Percentiles rank a stretch among this genome's conserved stretches.
phyloP scores from a whole-genome alignment of 129 eudicot genomes.

The Solidago caesia region DNA sequence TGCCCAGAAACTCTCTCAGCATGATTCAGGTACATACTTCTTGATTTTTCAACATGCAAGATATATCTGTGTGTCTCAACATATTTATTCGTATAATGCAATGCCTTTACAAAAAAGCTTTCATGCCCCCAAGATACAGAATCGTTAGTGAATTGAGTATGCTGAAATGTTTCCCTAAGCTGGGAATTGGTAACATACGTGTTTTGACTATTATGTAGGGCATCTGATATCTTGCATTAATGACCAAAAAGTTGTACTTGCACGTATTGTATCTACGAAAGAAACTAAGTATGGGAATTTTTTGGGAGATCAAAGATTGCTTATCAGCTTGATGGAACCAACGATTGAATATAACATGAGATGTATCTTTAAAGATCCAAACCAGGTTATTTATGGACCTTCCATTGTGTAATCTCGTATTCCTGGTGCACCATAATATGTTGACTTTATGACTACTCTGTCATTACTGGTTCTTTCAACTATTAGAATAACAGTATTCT shows the following conservation, averaged over 20 bases:
- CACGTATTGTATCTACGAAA: slow-evolving; percentile 37
- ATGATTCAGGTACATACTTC: slow-evolving; percentile 45
- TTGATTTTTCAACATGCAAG: slow-evolving; percentile 11
- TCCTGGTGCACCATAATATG: not conserved
- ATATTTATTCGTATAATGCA: slow-evolving; percentile 4
- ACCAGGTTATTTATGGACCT: slow-evolving; percentile 45
- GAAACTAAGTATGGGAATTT: slow-evolving; percentile 34
- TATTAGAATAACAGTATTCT: not conserved
- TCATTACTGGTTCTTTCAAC: not conserved
- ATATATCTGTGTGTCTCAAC: not conserved
- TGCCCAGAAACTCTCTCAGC: slow-evolving; percentile 54
- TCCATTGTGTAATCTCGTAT: not conserved
- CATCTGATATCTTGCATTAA: slow-evolving; percentile 55
- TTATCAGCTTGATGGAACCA: slow-evolving; percentile 72
- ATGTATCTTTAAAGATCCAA: slow-evolving; percentile 53
- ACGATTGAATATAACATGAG: slow-evolving; percentile 68
- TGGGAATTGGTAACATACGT: slow-evolving; percentile 18
- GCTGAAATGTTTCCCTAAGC: not conserved
- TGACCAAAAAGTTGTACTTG: slow-evolving; percentile 46
- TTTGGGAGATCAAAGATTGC: slow-evolving; percentile 42
- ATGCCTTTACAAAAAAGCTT: not conserved
- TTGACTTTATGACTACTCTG: not conserved
- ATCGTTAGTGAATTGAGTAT: not conserved
- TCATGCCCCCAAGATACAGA: slow-evolving; percentile 2
- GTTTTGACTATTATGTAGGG: slow-evolving; percentile 40